A percentile compares a stretch with the other conserved stretches of the same genome.
Evolutionary conservation across 169 alveolate species (phyloP).

Genomic region (Eimeria acervulina): DNA sequence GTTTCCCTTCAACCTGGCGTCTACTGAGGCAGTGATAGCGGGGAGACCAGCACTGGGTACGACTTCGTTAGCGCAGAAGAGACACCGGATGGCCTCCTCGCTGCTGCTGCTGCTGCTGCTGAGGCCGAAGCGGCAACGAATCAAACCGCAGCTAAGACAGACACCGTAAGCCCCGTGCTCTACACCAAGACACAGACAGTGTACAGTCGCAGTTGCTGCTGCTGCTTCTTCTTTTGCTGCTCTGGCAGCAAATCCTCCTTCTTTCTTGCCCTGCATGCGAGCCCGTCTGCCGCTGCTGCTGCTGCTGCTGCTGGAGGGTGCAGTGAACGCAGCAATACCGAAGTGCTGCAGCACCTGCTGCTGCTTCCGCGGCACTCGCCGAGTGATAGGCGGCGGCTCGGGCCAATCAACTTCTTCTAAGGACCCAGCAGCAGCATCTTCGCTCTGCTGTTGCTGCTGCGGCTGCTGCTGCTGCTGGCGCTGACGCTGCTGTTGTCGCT

Average conservation of each 20-base stretch:
- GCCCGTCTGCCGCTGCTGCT: constrained; percentile 39
- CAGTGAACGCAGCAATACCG: constrained; percentile 15
- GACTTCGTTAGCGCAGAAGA: constrained; percentile 17
- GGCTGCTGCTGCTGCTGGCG: not conserved
- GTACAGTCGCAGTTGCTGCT: not conserved
- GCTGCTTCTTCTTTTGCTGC: constrained; percentile 16
- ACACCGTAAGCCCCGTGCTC: constrained; percentile 56
- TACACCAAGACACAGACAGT: constrained; percentile 46
- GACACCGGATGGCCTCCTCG: constrained; percentile 10
- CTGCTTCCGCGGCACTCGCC: constrained; percentile 62
- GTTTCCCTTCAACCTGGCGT: not conserved
- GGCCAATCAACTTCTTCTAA: constrained; percentile 17
- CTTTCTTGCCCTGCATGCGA: not conserved
- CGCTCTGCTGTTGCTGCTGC: not conserved
- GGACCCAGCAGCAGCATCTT: not conserved
- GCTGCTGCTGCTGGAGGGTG: constrained; percentile 39
- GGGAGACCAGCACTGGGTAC: constrained; percentile 40
- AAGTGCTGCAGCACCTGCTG: constrained; percentile 71
- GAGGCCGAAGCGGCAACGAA: constrained; percentile 58
- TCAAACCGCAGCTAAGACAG: constrained; percentile 50
- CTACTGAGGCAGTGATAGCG: not conserved
- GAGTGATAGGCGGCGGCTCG: constrained; percentile 2
- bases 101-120: constrained; percentile 35
- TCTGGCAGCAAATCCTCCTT: not conserved
- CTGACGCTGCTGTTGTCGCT: constrained; percentile 25